These are phyloP conservation scores for Suillus americanus DNA, from an alignment of 768 basidiomycete genomes.

Conservation along the genomic window DNA sequence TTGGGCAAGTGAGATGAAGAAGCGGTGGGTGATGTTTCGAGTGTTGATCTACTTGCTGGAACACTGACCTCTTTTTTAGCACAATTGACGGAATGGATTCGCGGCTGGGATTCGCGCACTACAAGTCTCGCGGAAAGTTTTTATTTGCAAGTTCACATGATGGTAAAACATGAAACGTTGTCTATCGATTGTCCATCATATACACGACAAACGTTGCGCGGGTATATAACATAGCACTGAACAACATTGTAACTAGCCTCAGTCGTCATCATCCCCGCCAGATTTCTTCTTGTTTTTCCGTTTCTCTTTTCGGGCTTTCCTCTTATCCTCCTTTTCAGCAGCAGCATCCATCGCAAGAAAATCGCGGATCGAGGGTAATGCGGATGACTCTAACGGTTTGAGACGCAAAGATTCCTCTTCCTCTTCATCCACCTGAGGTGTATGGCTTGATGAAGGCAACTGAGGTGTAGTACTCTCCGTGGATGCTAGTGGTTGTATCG, in stretches of 20 bases:
- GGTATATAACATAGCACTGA: slow-evolving; percentile 2
- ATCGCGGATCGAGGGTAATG: slow-evolving; percentile 79
- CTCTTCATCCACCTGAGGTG: slow-evolving; percentile 33
- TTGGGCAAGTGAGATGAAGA: slow-evolving; percentile 89
- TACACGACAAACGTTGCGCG: neutral
- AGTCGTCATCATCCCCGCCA: slow-evolving; percentile 34
- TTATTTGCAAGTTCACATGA: slow-evolving; percentile 25
- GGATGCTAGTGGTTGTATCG: neutral
- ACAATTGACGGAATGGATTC: slow-evolving; percentile 79
- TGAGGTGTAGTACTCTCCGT: slow-evolving; percentile 10
- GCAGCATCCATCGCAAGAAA: slow-evolving; percentile 77
- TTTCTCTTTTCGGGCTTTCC: slow-evolving; percentile 76
- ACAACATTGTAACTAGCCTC: slow-evolving; percentile 9
- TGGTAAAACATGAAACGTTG: slow-evolving; percentile 4
- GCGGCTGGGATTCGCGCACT: slow-evolving; percentile 59
- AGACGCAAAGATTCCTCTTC: slow-evolving; percentile 57
- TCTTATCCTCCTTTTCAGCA: slow-evolving; percentile 62
- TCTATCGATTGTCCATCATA: neutral
- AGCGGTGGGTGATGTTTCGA: slow-evolving; percentile 49
- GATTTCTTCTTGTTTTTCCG: slow-evolving; percentile 45
- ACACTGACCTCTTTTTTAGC: slow-evolving; percentile 33
- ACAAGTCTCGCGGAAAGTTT: slow-evolving; percentile 53
- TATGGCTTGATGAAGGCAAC: slow-evolving; percentile 14
- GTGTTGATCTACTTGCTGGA: neutral
- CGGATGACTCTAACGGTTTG: slow-evolving; percentile 75